Conservation (phyloP, 2,329 filamentous ascomycete genomes). For the Pseudogymnoascus sp. region DNA sequence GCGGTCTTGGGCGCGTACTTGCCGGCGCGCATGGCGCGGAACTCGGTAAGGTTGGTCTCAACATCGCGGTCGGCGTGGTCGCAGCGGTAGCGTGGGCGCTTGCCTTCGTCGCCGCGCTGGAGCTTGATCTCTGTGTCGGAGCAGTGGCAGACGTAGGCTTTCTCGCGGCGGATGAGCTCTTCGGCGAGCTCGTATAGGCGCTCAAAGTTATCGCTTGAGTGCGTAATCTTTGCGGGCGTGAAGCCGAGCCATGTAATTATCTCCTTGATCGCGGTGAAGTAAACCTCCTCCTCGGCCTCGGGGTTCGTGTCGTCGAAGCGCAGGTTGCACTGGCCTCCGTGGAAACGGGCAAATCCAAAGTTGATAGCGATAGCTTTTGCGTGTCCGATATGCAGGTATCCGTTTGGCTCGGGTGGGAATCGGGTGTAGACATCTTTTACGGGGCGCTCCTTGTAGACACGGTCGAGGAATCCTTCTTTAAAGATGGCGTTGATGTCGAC, state of each 20-base stretch:
- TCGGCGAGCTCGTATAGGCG: slow-evolving; percentile 82
- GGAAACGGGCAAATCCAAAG: slow-evolving; percentile 84
- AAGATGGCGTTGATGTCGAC: slow-evolving; percentile 63
- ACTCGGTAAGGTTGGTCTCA: slow-evolving; percentile 72
- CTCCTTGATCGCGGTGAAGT: slow-evolving; percentile 82
- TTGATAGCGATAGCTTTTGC: slow-evolving; percentile 94
- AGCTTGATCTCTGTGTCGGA: slow-evolving; percentile 72
- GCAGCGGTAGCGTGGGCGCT: slow-evolving; percentile 68
- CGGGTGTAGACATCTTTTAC: slow-evolving; percentile 57
- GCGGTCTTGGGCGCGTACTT: slow-evolving; percentile 81
- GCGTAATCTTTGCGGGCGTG: slow-evolving; percentile 68
- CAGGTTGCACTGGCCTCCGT: slow-evolving; percentile 57
- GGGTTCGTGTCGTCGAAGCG: slow-evolving; percentile 95
- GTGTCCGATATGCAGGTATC: slow-evolving; percentile 87
- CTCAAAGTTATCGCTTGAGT: slow-evolving; percentile 83
- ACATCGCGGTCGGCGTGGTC: slow-evolving; percentile 66
- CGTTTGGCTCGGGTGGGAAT: slow-evolving; percentile 85
- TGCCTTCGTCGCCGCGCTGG: slow-evolving; percentile 71
- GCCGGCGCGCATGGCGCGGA: slow-evolving; percentile 83
- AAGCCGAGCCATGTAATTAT: slow-evolving; percentile 84
- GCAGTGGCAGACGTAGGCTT: slow-evolving; percentile 83
- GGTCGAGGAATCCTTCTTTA: slow-evolving; percentile 66
- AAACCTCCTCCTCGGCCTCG: slow-evolving; percentile 82
- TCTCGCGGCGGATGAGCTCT: slow-evolving; percentile 64
- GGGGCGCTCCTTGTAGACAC: slow-evolving; percentile 63